Evolutionary conservation across 352 stramenopile species (phyloP), one percentile per base, ranked within the genome.

Genomic region (Globisporangium apiculatum): DNA sequence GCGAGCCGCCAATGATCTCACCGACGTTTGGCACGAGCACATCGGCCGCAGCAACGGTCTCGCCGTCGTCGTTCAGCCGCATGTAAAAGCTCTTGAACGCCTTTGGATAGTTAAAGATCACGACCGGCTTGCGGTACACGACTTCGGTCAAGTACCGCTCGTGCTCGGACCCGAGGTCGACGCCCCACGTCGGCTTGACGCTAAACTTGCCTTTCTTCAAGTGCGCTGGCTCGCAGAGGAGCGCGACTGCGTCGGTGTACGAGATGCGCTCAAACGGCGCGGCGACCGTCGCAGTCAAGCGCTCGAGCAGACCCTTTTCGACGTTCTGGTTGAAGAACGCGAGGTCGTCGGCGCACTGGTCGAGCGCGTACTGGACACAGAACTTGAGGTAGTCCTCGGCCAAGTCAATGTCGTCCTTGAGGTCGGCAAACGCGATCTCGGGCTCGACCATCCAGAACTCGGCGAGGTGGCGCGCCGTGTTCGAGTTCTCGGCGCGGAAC

Each of bases 41-140:
- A 69, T 99, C 97, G 63, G 98, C 97, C 11, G 96, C 96, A 55
- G 96, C 96, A 17, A 99, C 97, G 4, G 96, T 99, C 75, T 98
- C 91, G 53, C 86, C 89, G 65, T 97, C 93, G 51, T 98, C 94
- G 72, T 99, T 99, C 61, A 98, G 78, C 51, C 96, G 86, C 97
- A 99, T 99, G 84, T 99, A 99, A 67, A 99, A 99, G 48, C 96
- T 97, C 85, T 99, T 99, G 69, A 99, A 98, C 50, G 89, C 83
- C 67, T 97, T 98, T 7, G 97, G 97, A 82, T 99, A 99, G 71
- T 99, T 89, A 66, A 97, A 99, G 59, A 99, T 94, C 74, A 99
- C 98, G 7, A 98, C 94, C 5, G 83, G 83, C 68, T 91, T 89
- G 69, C 88, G 83, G 73, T 75, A 90, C 15, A 90, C 76, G 49